Base-by-base conservation (phyloP, 495 filamentous ascomycete genomes). In the Paragyromitra xinjiangensis region DNA sequence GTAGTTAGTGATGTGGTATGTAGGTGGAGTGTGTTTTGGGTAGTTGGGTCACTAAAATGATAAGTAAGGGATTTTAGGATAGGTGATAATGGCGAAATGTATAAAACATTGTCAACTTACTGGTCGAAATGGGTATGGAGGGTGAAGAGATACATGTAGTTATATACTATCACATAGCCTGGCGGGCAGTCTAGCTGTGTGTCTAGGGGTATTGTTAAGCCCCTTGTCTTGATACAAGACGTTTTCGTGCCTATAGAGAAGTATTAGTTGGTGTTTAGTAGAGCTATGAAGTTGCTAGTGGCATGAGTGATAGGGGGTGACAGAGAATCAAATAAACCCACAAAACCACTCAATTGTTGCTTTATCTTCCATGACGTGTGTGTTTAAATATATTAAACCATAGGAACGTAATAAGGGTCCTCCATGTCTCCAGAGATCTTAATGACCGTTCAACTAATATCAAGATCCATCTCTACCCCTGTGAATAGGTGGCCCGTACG, bases 221-320 rank as follows among this genome's bases (percentile, higher is more conserved):
- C 48, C 29, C n/a, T 34, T n/a, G 64, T 51, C 12, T 66, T 66
- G 6, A 66, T 26, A 34, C 64, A 44, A 48, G 7, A 66, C 2
- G 26, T 51, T 14, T 22, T 66, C 26, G 44, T 45, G 12, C 24
- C 64, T 53, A 24, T 51, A 2, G 24, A 22, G 11, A 24, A 16
- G 2, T 6, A 66, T 66, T 16, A 51, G 26, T 51, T 29, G 22
- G 22, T 66, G 42, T 16, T 6, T 12, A 14, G 19, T 66, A 29
- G 44, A 42, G 5, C 22, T 51, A 6, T 51, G 16, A 14, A 3
- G 8, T 45, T 3, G 42, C 1, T 51, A 6, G n/a, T 4, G 0
- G 5, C 12, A 53, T 53, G 50, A 19, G 50, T 66, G 44, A 66
- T 42, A 51, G 48, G 16, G 40, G 8, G 14, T 66, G 64, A 48